Base-by-base conservation (phyloP, 1,284 basidiomycete genomes). In the Leccinum colubrinum region DNA sequence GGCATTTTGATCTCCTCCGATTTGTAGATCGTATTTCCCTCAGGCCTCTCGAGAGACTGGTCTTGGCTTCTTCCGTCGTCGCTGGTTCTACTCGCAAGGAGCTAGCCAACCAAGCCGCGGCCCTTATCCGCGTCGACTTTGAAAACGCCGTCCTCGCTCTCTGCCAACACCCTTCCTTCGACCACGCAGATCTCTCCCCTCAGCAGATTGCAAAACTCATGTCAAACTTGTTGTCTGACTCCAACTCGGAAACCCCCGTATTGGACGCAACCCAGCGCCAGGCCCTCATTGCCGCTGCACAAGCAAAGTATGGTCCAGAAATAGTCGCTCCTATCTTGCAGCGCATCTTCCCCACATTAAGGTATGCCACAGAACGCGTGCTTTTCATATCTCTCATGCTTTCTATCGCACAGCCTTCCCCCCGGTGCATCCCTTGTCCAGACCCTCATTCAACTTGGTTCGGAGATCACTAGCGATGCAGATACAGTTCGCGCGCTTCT, bases 11-110 rank as follows among this genome's bases (percentile, higher is more conserved):
- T 81, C 80, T 94, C 59, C 76, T 83, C 65, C 84, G 90, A 77
- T 93, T 94, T 71, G 82, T 84, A 62, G 89, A 93, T 78, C 85
- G 90, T 62, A 79, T 91, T 55, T 87, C 88, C 56, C 81, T 94
- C 41, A 84, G 86, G 53, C 84, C 93, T n/a, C 83, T 94, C 62
- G 93, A 95, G 74, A 83, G 84, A 59, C 79, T 94, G 65, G 83
- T 94, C 54, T 81, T 94, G 33, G 86, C 87, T 51, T 85, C 91
- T 30, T 86, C 91, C 56, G 84, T 94, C 66, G 81, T 90, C 60
- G 82, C 86, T 48, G 82, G 84, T n/a, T 82, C 84, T 35, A 84
- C 85, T 15, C 84, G 90, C 60, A 86, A 85, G 72, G 91, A 93
- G 65, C 80, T 94, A n/a, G 79, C 81, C 43, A 77, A 73, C 50